Evolutionary conservation across 441 rosid genomes (phyloP), one percentile per base, ranked within the genome.

Genomic region (Jatropha podagrica): DNA sequence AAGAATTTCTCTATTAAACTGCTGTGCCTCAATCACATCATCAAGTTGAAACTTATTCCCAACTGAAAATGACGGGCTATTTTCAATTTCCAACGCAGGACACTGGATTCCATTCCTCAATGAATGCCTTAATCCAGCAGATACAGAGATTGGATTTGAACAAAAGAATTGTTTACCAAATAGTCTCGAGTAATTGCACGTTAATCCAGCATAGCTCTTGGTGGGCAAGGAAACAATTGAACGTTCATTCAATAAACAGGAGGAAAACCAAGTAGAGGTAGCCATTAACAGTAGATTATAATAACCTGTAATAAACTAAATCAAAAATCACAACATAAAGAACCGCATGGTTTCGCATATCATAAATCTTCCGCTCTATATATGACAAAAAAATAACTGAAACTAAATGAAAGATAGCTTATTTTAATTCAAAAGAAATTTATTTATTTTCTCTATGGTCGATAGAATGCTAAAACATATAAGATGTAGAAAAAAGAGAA

Each of bases 1-100:
- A 26, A 96, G 88, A 83, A 83, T 89, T 78, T 91, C 92, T 67
- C 94, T 85, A 78, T 96, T 93, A 63, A 96, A 96, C 65, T 96
- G 99, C 59, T 93, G 91, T n/a, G 97, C 92, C 85, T 96, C 97
- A 64, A 93, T 92, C 68, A 92, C 94, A 78, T 93, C 96, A 49
- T 85, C 85, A 2, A 96, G 94, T 71, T 90, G 87, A 86, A 93
- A 96, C 79, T 82, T 95, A 32, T 85, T 87, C 75, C 90, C 94
- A 0, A 69, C 23, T 1, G 74, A 46, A 79, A 79, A 83, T 0
- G 78, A 48, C 26, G 79, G 83, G 4, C 32, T 14, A 2, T 80
- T 80, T 74, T 81, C 83, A 4, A 81, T 69, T 40, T 85, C 84
- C 74, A 88, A 2, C 12, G 88, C 90, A 42, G 48, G 44, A 77